Conservation (phyloP, 768 basidiomycete species). For the Russula sp. region DNA sequence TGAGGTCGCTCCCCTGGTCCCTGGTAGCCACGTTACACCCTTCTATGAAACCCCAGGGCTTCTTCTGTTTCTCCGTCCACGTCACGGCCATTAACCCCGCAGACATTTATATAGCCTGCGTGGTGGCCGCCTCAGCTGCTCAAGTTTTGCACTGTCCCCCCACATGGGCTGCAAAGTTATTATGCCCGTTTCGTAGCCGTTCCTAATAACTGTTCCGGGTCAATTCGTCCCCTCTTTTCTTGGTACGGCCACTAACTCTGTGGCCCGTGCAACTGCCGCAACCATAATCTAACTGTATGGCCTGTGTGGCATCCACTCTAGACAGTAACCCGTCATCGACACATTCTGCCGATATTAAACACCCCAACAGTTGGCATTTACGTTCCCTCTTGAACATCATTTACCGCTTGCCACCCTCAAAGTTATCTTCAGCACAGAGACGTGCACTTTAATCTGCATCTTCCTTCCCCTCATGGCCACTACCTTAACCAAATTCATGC, state of each 20-base stretch:
- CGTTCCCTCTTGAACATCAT: not conserved
- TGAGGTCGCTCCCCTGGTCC: not conserved
- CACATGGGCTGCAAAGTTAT: too few species aligned
- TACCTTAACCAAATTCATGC: not conserved
- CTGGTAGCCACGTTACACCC: not conserved
- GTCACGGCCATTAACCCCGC: not conserved
- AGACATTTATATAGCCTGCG: not conserved
- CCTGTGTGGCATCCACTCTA: constrained; percentile 4
- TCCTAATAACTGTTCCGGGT: not conserved
- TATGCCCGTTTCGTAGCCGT: not conserved
- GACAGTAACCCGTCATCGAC: not conserved
- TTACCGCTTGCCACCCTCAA: not conserved
- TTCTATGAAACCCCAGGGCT: not conserved
- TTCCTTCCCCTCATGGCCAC: not conserved
- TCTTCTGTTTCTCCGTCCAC: not conserved
- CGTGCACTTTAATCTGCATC: not conserved
- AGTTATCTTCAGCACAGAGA: not conserved
- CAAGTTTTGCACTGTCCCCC: not conserved
- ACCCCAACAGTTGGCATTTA: not conserved
- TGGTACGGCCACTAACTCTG: not conserved
- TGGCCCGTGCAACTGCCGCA: not conserved
- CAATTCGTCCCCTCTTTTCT: not conserved
- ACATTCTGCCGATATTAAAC: constrained; percentile 1
- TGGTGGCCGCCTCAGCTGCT: not conserved
- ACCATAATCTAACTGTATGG: not conserved